Conservation (phyloP, 1,284 basidiomycete species). For the Moesziomyces aphidis region DNA sequence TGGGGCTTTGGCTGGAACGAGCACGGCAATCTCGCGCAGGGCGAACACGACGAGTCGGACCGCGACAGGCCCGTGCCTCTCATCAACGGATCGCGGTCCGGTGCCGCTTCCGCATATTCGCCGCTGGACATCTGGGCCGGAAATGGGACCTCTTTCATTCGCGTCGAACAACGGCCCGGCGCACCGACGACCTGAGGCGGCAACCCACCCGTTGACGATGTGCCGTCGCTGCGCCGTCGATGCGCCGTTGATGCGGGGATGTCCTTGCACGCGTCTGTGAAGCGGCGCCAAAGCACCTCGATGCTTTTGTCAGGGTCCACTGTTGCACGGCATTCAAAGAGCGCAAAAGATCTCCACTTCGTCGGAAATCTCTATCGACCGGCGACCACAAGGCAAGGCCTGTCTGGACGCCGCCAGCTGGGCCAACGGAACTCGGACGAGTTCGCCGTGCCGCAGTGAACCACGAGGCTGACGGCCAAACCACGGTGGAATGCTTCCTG, state of each 20-base stretch:
- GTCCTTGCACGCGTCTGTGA: too few relatives aligned
- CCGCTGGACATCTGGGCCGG: conserved; percentile 45
- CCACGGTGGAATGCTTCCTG: conserved; percentile 4
- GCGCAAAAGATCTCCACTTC: neutral
- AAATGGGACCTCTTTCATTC: conserved; percentile 45
- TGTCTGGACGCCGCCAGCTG: neutral
- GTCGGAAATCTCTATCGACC: neutral
- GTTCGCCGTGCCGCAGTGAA: neutral
- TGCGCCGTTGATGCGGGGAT: too few relatives aligned
- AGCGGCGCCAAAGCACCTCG: too few relatives aligned
- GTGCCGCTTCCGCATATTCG: conserved; percentile 9
- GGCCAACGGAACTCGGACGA: neutral
- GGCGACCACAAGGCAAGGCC: neutral
- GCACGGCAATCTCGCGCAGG: conserved; percentile 53
- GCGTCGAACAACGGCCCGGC: conserved; percentile 6
- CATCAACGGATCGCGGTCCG: conserved; percentile 33
- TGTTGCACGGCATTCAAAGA: too few relatives aligned
- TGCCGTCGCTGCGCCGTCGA: too few relatives aligned
- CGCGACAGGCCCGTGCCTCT: conserved; percentile 18
- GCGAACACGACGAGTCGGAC: conserved; percentile 35
- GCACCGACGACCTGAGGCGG: neutral
- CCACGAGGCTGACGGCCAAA: neutral
- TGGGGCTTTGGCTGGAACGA: conserved; percentile 55
- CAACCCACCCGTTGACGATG: too few relatives aligned
- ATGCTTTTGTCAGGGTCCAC: too few relatives aligned